These are phyloP conservation scores for Phytopythium kandeliae DNA, from an alignment of 352 stramenopile species.

Conservation along the genomic window DNA sequence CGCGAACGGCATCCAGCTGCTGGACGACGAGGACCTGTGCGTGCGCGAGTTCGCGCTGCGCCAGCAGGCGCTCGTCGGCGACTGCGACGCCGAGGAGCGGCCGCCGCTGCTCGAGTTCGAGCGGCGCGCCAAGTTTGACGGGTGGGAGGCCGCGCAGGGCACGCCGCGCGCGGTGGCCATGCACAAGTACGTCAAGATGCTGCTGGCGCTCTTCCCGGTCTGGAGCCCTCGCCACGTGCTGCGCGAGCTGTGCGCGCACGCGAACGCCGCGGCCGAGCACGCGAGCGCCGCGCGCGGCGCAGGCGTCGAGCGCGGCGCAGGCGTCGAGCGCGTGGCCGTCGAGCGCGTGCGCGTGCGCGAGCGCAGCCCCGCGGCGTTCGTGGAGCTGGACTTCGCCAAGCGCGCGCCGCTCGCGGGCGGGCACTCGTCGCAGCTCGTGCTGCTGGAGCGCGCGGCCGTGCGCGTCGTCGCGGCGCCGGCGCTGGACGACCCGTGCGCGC, in stretches of 20 bases:
- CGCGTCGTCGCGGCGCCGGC: constrained; percentile 41
- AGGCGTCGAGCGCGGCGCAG: no score
- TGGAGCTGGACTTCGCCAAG: constrained; percentile 63
- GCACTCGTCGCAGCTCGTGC: constrained; percentile 32
- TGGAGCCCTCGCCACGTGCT: constrained; percentile 62
- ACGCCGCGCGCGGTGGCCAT: constrained; percentile 26
- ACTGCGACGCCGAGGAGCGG: constrained; percentile 48
- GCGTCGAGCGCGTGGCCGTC: constrained; percentile 9
- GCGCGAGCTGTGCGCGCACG: constrained; percentile 36
- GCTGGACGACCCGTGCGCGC: constrained; percentile 54
- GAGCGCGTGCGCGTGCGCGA: constrained; percentile 27
- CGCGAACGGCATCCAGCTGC: constrained; percentile 35
- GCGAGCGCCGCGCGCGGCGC: no score
- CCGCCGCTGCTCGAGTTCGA: constrained; percentile 68
- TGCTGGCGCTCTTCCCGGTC: constrained; percentile 65
- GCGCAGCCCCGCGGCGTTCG: constrained; percentile 26
- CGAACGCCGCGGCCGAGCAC: constrained; percentile 16
- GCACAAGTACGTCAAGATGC: constrained; percentile 79
- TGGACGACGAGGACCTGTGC: constrained; percentile 57
- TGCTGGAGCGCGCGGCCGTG: constrained; percentile 51
- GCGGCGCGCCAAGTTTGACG: constrained; percentile 66
- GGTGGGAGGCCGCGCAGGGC: constrained; percentile 63
- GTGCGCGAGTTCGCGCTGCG: constrained; percentile 74
- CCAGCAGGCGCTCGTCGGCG: constrained; percentile 69
- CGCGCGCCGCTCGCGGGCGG: constrained; percentile 37